Conservation (phyloP, 345 rosid genomes). For the Eucalyptus polyanthemos region DNA sequence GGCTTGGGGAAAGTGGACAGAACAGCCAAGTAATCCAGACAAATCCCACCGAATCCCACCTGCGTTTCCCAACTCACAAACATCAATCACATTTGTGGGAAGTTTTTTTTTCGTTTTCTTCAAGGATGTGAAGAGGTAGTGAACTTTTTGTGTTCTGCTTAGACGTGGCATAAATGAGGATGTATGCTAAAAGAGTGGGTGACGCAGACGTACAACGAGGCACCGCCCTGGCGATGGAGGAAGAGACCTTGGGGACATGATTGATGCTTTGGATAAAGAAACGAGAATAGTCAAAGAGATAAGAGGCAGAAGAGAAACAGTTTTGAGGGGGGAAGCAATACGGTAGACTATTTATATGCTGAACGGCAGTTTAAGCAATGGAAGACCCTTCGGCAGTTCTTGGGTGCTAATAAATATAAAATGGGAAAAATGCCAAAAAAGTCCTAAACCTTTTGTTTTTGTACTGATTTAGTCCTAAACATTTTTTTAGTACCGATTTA, state of each 20-base stretch:
- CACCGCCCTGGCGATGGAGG: not conserved
- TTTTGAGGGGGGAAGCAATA: rapidly evolving
- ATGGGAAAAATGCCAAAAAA: too few species aligned
- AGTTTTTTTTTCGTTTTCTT: too few species aligned
- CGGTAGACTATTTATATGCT: too few species aligned
- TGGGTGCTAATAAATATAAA: too few species aligned
- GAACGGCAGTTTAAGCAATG: too few species aligned
- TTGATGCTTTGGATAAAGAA: not conserved
- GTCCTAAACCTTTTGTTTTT: too few species aligned
- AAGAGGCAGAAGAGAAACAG: rapidly evolving
- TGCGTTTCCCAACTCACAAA: not conserved
- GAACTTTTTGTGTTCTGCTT: not conserved
- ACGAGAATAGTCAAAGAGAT: not conserved
- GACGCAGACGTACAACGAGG: not conserved
- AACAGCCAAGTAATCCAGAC: not conserved
- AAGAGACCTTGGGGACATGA: not conserved
- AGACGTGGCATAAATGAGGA: not conserved
- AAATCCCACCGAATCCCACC: conserved; percentile 2
- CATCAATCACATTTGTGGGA: not conserved
- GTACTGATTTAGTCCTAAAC: too few species aligned
- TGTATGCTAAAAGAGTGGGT: not conserved
- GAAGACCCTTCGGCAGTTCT: too few species aligned
- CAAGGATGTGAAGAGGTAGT: too few species aligned
- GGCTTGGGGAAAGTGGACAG: not conserved
- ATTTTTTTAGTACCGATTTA: too few species aligned